Conservation (phyloP, 1,284 basidiomycete species). For the Ganoderma resinaceum region DNA sequence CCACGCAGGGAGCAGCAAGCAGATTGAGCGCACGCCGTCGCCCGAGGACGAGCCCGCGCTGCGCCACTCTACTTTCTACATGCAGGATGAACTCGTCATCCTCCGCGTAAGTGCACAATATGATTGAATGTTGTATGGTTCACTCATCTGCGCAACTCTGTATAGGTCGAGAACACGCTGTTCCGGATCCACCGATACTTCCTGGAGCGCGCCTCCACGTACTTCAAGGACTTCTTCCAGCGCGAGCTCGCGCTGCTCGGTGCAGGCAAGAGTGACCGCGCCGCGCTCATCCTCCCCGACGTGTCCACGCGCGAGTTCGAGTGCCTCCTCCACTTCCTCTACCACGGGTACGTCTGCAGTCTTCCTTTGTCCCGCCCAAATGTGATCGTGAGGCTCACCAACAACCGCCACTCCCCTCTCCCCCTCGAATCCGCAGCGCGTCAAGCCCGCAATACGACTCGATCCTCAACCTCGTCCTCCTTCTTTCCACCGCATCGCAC, state of each 20-base stretch:
- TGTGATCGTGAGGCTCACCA: neutral
- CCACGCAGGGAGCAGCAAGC: conserved; percentile 18
- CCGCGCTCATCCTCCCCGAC: conserved; percentile 31
- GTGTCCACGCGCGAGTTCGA: conserved; percentile 37
- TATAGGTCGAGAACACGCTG: conserved; percentile 38
- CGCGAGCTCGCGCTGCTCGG: conserved; percentile 25
- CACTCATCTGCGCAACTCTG: neutral
- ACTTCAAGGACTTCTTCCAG: conserved; percentile 41
- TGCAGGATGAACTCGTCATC: conserved; percentile 38
- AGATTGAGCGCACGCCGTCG: conserved; percentile 16
- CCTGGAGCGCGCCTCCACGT: conserved; percentile 41
- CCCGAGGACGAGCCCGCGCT: conserved; percentile 24
- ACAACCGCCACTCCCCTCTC: neutral
- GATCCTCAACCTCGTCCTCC: conserved; percentile 30
- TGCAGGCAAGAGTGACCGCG: conserved; percentile 33
- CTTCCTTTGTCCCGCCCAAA: neutral
- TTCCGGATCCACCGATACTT: conserved; percentile 44
- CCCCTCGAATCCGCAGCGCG: conserved; percentile 9
- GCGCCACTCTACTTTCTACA: conserved; percentile 36
- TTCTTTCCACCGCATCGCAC: conserved; percentile 36
- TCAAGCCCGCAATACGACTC: conserved; percentile 25
- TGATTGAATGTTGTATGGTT: neutral
- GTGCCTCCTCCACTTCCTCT: conserved; percentile 38
- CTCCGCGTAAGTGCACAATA: conserved; percentile 27
- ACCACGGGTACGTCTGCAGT: conserved; percentile 30